Evolutionary conservation across 805 yeast species (phyloP).

Genomic region (Barnettozyma populi): DNA sequence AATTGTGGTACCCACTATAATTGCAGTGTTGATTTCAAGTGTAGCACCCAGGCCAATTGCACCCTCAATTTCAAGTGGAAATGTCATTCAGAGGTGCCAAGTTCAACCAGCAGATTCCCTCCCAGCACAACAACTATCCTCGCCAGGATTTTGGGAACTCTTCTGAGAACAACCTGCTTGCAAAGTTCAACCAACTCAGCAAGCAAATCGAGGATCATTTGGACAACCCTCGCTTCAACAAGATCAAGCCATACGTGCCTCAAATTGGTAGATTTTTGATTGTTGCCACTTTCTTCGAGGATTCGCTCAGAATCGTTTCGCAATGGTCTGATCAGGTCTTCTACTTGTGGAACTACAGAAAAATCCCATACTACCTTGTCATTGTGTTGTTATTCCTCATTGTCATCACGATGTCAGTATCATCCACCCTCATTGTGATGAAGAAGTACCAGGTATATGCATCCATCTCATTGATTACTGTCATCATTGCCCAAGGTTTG

Average conservation of each 20-base stretch:
- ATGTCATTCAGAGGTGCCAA: conserved; percentile 25
- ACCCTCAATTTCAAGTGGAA: neutral
- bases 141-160: neutral
- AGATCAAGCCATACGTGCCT: conserved; percentile 71
- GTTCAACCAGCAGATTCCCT: conserved; percentile 23
- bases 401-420: conserved; percentile 62
- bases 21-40: neutral
- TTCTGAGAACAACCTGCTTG: neutral
- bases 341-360: conserved; percentile 75
- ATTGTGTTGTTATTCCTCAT: conserved; percentile 62
- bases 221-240: conserved; percentile 43
- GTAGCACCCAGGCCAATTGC: neutral
- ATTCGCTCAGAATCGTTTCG: conserved; percentile 70
- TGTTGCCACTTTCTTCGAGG: conserved; percentile 92
- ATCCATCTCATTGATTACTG: conserved; percentile 59
- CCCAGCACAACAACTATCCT: conserved; percentile 16
- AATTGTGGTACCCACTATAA: neutral
- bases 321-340: conserved; percentile 92
- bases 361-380: conserved; percentile 71
- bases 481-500: conserved; percentile 77
- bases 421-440: conserved; percentile 66
- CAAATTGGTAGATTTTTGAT: conserved; percentile 83
- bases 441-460: conserved; percentile 67
- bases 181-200: conserved; percentile 42
- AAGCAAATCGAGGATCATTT: conserved; percentile 48